A percentile compares a stretch with the other conserved stretches of the same genome.
phyloP scores from a whole-genome alignment of 306 rosid species.

The Rosa persica region DNA sequence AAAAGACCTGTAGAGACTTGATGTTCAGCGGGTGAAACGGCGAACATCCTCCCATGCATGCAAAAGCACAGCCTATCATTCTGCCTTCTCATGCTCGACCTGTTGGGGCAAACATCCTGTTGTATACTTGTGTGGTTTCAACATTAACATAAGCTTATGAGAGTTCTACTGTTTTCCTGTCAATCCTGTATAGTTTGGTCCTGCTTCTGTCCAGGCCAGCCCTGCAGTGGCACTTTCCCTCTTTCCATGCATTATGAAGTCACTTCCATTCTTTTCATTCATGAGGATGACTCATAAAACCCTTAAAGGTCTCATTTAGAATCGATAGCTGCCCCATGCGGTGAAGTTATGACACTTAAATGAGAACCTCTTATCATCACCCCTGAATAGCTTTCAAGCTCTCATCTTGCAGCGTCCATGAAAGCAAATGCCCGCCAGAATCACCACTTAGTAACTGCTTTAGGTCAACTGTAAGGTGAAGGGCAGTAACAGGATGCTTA shows the following conservation, averaged over 20 bases:
- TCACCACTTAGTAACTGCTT: constrained; percentile 95
- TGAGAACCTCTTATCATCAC: constrained; percentile 43
- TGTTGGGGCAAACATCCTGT: constrained; percentile 15
- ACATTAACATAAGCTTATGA: constrained; percentile 16
- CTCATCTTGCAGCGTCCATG: constrained; percentile 91
- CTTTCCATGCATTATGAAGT: constrained; percentile 28
- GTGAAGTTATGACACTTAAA: constrained; percentile 40
- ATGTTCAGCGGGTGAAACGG: constrained; percentile 32
- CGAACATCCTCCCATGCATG: constrained; percentile 39
- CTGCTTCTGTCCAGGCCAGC: constrained; percentile 52
- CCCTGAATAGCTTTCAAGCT: constrained; percentile 69
- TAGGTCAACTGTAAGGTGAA: constrained; percentile 71
- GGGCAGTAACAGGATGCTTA: constrained; percentile 87
- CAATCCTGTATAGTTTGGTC: constrained; percentile 32
- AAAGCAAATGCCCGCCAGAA: constrained; percentile 76
- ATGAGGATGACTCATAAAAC: constrained; percentile 31
- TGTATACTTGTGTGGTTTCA: constrained; percentile 20
- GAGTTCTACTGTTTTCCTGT: constrained; percentile 23
- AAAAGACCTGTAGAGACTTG: constrained; percentile 30
- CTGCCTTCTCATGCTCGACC: constrained; percentile 33
- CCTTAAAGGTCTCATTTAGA: constrained; percentile 38
- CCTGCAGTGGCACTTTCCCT: constrained; percentile 34
- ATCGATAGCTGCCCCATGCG: constrained; percentile 42
- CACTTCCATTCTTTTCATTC: constrained; percentile 26
- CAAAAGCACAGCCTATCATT: constrained; percentile 30